Percentiles rank a stretch among this genome's conserved stretches.
Conservation (phyloP, 495 filamentous ascomycete species). For the Penicillium verhagenii region DNA sequence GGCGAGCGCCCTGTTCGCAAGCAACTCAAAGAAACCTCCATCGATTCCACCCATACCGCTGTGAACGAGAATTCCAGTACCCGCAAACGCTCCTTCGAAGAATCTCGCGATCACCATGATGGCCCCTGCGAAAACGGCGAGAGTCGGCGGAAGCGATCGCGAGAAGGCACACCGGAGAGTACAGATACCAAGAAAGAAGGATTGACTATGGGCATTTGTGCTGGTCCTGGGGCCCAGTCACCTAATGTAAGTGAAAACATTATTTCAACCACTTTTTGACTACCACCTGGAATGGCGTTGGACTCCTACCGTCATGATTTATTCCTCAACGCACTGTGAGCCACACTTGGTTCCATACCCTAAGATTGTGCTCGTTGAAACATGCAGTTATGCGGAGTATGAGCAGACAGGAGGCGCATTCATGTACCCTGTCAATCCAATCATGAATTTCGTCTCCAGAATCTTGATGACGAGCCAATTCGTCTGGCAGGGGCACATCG, state of each 20-base stretch:
- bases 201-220: conserved; percentile 1
- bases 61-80: conserved; percentile 32
- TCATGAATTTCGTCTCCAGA: not conserved
- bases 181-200: no score
- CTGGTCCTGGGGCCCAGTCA: conserved; percentile 2
- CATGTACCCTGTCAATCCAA: no score
- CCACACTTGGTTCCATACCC: no score
- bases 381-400: no score
- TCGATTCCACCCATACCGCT: conserved; percentile 38
- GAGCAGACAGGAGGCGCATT: no score
- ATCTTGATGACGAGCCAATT: not conserved
- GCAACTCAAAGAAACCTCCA: conserved; percentile 60
- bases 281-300: not conserved
- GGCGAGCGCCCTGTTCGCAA: conserved; percentile 59
- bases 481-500: not conserved
- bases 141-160: conserved; percentile 46
- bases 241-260: conserved; percentile 21
- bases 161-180: conserved; percentile 33
- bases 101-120: conserved; percentile 23
- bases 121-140: conserved; percentile 23
- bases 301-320: no score
- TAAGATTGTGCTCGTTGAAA: no score
- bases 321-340: no score
- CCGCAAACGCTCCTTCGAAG: conserved; percentile 59
- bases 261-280: not conserved